A percentile compares a stretch with the other conserved stretches of the same genome.
Conservation (phyloP, 2,329 filamentous ascomycete genomes). For the Clonostachys rosea region DNA sequence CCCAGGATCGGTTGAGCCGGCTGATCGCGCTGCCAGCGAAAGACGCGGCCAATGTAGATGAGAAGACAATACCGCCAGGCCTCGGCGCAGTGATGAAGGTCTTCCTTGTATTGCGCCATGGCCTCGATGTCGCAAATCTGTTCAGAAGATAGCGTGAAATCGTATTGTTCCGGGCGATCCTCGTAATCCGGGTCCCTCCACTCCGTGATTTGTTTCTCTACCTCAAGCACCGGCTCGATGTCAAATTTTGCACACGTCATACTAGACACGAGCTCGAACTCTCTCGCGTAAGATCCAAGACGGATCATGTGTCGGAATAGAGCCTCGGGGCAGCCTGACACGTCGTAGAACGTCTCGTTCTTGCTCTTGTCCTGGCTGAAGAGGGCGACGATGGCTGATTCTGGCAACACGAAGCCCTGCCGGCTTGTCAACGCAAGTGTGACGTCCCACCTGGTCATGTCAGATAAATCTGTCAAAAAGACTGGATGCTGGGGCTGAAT, state of each 20-base stretch:
- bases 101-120: conserved; percentile 10
- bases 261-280: conserved; percentile 14
- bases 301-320: conserved; percentile 17
- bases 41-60: conserved; percentile 21
- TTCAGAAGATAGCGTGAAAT: neutral
- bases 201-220: conserved; percentile 10
- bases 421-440: conserved; percentile 23
- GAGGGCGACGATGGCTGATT: conserved; percentile 7
- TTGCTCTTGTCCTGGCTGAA: conserved; percentile 9
- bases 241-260: conserved; percentile 23
- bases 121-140: neutral
- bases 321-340: conserved; percentile 22
- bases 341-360: conserved; percentile 19
- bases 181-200: conserved; percentile 9
- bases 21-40: conserved; percentile 11
- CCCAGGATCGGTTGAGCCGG: conserved; percentile 5
- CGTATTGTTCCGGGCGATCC: neutral
- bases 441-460: conserved; percentile 18
- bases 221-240: conserved; percentile 4
- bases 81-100: conserved; percentile 24
- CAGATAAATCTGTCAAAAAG: neutral
- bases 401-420: conserved; percentile 14
- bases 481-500: neutral
- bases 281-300: conserved; percentile 17
- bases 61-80: conserved; percentile 23